Evolutionary conservation across 1,284 basidiomycete genomes (phyloP).

Genomic region (Leccinum ambiguum): DNA sequence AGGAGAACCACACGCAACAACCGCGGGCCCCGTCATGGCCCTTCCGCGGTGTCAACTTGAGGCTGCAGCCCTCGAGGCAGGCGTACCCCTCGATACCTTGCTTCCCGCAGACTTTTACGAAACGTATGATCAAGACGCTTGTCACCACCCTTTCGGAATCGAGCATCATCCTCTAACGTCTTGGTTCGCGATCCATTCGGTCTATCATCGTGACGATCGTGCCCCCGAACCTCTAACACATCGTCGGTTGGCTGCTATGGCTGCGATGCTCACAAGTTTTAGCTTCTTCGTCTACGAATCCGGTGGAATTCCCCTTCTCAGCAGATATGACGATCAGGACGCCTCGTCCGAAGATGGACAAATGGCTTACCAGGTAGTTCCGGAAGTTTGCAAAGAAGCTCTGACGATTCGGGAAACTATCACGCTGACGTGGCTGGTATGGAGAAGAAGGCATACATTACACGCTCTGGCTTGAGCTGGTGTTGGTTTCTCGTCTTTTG

Average conservation of each 20-base stretch:
- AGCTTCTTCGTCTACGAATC: slow-evolving; percentile 37
- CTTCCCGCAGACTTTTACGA: slow-evolving; percentile 40
- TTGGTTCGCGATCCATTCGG: slow-evolving; percentile 25
- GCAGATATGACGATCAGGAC: neutral
- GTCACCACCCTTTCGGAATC: neutral
- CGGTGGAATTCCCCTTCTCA: slow-evolving; percentile 10
- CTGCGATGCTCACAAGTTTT: slow-evolving; percentile 48
- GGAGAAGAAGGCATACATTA: slow-evolving; percentile 47
- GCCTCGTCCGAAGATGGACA: neutral
- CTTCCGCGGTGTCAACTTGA: slow-evolving; percentile 52
- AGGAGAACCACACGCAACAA: slow-evolving; percentile 18
- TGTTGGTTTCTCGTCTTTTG: slow-evolving; percentile 56
- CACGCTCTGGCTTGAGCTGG: slow-evolving; percentile 48
- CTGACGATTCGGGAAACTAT: slow-evolving; percentile 18
- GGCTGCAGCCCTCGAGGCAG: slow-evolving; percentile 61
- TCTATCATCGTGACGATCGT: slow-evolving; percentile 20
- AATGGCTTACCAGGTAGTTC: slow-evolving; percentile 8
- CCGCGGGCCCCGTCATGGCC: slow-evolving; percentile 35
- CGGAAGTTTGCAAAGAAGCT: slow-evolving; percentile 15
- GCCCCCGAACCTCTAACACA: slow-evolving; percentile 32
- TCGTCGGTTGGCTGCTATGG: slow-evolving; percentile 49
- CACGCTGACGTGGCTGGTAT: slow-evolving; percentile 23
- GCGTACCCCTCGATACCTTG: slow-evolving; percentile 53
- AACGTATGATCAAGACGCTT: slow-evolving; percentile 10
- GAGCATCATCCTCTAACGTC: slow-evolving; percentile 8